Percentiles rank a stretch among this genome's conserved stretches.
Evolutionary conservation across 345 rosid species (phyloP).

Genomic region (Eucalyptus cloeziana): DNA sequence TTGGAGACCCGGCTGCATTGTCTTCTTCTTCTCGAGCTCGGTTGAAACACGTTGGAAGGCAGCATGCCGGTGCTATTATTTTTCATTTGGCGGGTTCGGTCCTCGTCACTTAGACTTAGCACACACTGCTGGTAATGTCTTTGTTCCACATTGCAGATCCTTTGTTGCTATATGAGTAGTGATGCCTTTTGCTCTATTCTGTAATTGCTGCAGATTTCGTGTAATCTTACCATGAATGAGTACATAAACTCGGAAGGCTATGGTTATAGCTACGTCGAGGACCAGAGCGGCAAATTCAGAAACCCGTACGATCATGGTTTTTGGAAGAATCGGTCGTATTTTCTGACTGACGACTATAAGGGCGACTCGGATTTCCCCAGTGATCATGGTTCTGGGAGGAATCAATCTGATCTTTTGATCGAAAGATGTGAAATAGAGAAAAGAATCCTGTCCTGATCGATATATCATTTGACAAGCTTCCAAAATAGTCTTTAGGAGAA

Average conservation of each 20-base stretch:
- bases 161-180: background rate
- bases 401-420: background rate
- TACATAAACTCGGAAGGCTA: conserved; percentile 68
- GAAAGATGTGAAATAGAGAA: background rate
- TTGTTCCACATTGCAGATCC: background rate
- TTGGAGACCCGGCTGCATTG: conserved; percentile 61
- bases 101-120: conserved; percentile 50
- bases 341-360: conserved; percentile 55
- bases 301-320: conserved; percentile 78
- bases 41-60: conserved; percentile 33
- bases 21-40: conserved; percentile 49
- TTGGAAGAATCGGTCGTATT: conserved; percentile 59
- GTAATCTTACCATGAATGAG: conserved; percentile 80
- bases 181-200: background rate
- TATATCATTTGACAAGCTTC: background rate
- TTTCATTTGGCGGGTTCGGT: conserved; percentile 44
- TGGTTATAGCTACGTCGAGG: conserved; percentile 42
- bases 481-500: background rate
- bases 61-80: conserved; percentile 55
- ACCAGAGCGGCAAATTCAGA: conserved; percentile 66
- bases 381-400: background rate
- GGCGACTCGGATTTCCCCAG: conserved; percentile 25
- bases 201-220: conserved; percentile 41
- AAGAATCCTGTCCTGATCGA: background rate
- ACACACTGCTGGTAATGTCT: conserved; percentile 52